phyloP scores from a whole-genome alignment of 805 yeast species.

The Blastobotrys americana region DNA sequence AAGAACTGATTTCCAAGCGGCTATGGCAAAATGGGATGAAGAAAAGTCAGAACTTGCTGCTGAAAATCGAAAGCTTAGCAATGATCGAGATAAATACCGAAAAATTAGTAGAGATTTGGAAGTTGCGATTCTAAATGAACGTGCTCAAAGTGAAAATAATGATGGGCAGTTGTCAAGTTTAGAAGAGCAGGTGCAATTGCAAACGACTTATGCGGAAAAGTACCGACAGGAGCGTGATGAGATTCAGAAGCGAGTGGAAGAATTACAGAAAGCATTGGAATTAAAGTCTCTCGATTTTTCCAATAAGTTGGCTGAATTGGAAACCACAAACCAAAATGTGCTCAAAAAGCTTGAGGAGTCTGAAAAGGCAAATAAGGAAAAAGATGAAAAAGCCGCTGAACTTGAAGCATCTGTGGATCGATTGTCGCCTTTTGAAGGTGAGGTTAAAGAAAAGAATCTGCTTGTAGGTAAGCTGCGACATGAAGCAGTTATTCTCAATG shows the following conservation, averaged over 20 bases:
- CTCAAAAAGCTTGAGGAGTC: slow-evolving; percentile 15
- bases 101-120: slow-evolving; percentile 27
- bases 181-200: slow-evolving; percentile 27
- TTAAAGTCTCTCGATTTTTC: slow-evolving; percentile 6
- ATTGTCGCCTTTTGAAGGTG: slow-evolving; percentile 41
- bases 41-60: slow-evolving; percentile 22
- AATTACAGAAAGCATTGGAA: slow-evolving; percentile 30
- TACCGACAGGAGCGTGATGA: slow-evolving; percentile 20
- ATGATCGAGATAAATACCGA: slow-evolving; percentile 17
- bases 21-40: slow-evolving; percentile 13
- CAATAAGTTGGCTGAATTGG: slow-evolving; percentile 8
- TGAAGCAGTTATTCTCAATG: slow-evolving; percentile 88
- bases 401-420: slow-evolving; percentile 20
- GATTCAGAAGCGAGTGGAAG: slow-evolving; percentile 20
- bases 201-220: slow-evolving; percentile 23
- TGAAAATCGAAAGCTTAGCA: slow-evolving; percentile 20
- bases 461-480: slow-evolving; percentile 87
- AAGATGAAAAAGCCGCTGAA: slow-evolving; percentile 32
- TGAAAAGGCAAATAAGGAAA: slow-evolving; percentile 17
- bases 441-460: slow-evolving; percentile 61
- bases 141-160: slow-evolving; percentile 13
- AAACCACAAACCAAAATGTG: slow-evolving; percentile 11
- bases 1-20: slow-evolving; percentile 18
- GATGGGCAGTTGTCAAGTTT: slow-evolving; percentile 23
- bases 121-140: slow-evolving; percentile 29